Evolutionary conservation across 148 eudicot genomes (phyloP).

Genomic region (Rhododendron simsii): DNA sequence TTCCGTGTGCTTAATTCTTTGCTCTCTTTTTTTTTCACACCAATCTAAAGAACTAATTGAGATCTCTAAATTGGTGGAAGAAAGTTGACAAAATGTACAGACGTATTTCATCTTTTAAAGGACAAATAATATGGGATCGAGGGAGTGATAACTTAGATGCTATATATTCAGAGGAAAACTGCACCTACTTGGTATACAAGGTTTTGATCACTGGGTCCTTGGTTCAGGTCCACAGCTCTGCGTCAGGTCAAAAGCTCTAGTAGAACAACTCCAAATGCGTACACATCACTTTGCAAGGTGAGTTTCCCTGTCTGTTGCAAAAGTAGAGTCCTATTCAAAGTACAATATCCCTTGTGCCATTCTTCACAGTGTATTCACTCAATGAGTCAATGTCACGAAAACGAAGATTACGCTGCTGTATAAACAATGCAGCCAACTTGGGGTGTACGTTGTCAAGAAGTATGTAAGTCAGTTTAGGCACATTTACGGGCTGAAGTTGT

Average conservation of each 20-base stretch:
- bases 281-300: constrained; percentile 93
- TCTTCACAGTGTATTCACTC: background rate
- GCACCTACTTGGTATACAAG: constrained; percentile 66
- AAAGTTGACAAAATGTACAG: no score
- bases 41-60: no score
- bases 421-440: no score
- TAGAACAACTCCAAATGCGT: constrained; percentile 93
- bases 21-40: no score
- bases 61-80: no score
- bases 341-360: constrained; percentile 1
- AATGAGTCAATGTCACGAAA: background rate
- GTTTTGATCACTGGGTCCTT: constrained; percentile 91
- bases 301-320: constrained; percentile 89
- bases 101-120: no score
- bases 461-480: no score
- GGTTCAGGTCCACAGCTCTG: constrained; percentile 77
- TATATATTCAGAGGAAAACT: background rate
- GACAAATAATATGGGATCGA: no score
- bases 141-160: no score
- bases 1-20: no score
- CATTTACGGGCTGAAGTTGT: background rate
- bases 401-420: background rate
- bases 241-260: constrained; percentile 95
- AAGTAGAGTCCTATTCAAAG: constrained; percentile 7
- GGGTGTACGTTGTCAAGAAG: no score